phyloP scores from a whole-genome alignment of 768 basidiomycete genomes.

The Russula sp. region DNA sequence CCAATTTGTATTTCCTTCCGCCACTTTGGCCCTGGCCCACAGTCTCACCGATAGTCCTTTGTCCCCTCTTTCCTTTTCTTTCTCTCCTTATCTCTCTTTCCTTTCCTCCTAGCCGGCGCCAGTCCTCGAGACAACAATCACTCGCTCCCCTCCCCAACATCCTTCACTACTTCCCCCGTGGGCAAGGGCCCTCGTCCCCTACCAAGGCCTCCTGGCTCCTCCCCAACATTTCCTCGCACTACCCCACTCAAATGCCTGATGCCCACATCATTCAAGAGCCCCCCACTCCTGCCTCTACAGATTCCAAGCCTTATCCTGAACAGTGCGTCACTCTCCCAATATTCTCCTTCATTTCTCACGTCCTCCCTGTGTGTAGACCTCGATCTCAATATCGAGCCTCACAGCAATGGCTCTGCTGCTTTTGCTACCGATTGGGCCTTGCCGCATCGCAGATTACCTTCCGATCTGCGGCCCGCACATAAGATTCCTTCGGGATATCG shows the following conservation, averaged over 20 bases:
- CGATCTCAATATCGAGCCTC: too few relatives aligned
- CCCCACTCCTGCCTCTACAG: background rate
- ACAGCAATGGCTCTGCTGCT: constrained; percentile 13
- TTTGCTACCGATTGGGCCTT: constrained; percentile 5
- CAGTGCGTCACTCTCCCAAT: constrained; percentile 19
- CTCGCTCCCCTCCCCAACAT: constrained; percentile 24
- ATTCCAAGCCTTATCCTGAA: constrained; percentile 16
- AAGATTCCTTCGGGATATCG: constrained; percentile 12
- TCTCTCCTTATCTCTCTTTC: background rate
- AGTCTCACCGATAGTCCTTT: constrained; percentile 12
- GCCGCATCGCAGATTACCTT: constrained; percentile 23
- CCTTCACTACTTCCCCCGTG: constrained; percentile 27
- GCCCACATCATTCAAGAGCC: constrained; percentile 17
- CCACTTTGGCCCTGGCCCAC: too few relatives aligned
- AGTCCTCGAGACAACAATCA: constrained; percentile 27
- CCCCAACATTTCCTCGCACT: constrained; percentile 18
- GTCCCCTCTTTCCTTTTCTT: too few relatives aligned
- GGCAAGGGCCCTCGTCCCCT: constrained; percentile 28
- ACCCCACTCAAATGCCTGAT: constrained; percentile 29
- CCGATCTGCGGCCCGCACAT: constrained; percentile 22
- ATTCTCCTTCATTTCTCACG: background rate
- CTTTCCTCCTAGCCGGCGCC: constrained; percentile 5
- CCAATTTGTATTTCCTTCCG: too few relatives aligned
- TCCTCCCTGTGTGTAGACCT: too few relatives aligned
- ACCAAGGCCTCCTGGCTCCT: constrained; percentile 26